Base-by-base conservation (phyloP, 768 basidiomycete genomes). In the Lentinula lateritia region DNA sequence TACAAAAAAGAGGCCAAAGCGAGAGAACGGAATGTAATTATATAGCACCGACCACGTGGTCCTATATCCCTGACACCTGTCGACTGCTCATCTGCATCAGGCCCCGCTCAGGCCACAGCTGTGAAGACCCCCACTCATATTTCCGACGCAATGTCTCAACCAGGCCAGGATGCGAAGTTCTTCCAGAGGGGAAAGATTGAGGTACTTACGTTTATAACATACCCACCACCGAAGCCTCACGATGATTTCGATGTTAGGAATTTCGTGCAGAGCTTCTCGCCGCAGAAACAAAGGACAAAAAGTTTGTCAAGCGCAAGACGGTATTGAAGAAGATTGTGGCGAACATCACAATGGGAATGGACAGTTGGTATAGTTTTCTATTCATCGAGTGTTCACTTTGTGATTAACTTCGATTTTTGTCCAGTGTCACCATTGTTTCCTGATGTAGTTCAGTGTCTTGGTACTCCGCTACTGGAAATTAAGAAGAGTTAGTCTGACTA, bases 341-440 rank as follows among this genome's bases (percentile, higher is more conserved):
- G 45, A 98, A 98, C 74, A 98, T 98, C 74, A 99, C 97, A 3
- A 98, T 99, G 95, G 97, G 97, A 48, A 97, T 95, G 71, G 95
- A 98, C 75, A 95, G 96, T 97, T 71, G 76, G 94, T 86, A 72
- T 66, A 66, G 66, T 64, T 69, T 67, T 62, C 62, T 62, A 67
- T 39, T 60, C 65, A 58, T 63, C 64, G 8, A 6, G 28, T 16
- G 64, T 48, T 60, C 53, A 66, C 65, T 50, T 66, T 60, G 50
- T 56, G 60, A 65, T 62, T 66, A 64, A 65, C 52, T 62, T 65
- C 67, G 63, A 58, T 58, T 34, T 28, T 41, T 61, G 42, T 55
- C 55, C 66, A 96, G 93, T 97, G 93, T 95, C 94, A 28, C 84
- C 93, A 35, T 79, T 98, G 66, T 97, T 96, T 78, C 87, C 87